Evolutionary conservation across 768 basidiomycete species (phyloP), one percentile per base, ranked within the genome.

Genomic region (Panus rudis): DNA sequence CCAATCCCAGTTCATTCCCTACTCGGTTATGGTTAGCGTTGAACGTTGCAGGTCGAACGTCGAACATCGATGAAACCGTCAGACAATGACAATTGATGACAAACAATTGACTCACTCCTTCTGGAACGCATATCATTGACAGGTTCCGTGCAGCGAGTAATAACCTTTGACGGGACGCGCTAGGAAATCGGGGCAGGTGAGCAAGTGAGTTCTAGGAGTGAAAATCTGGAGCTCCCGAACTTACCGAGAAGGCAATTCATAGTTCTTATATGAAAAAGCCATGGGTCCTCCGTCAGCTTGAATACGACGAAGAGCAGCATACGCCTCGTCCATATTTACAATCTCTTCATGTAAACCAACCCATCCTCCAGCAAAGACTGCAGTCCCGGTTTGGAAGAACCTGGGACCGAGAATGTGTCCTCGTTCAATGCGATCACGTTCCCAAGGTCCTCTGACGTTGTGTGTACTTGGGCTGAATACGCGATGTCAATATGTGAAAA

Each of bases 1-100:
- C 84, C 84, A 87, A 52, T 87, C 84, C 21, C 69, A 77, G 54
- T 82, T 84, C 83, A 84, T 84, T 7, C 84, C 84, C 67, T 71
- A 37, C 16, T 11, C 13, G 6, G 6, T 32, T n/a, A n/a, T n/a
- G n/a, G n/a, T n/a, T n/a, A n/a, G n/a, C n/a, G n/a, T n/a, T n/a
- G n/a, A n/a, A n/a, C n/a, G n/a, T n/a, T n/a, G n/a, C n/a, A n/a
- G n/a, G n/a, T n/a, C n/a, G n/a, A n/a, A n/a, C n/a, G n/a, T n/a
- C n/a, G n/a, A n/a, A n/a, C n/a, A n/a, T n/a, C n/a, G n/a, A n/a
- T n/a, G n/a, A n/a, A n/a, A n/a, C n/a, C n/a, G n/a, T n/a, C n/a
- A n/a, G n/a, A n/a, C n/a, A n/a, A n/a, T n/a, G n/a, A n/a, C n/a
- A n/a, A n/a, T n/a, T n/a, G n/a, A n/a, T n/a, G n/a, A n/a, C n/a